Evolutionary conservation across 495 filamentous ascomycete genomes (phyloP).

Genomic region (Aspergillus biplanus): DNA sequence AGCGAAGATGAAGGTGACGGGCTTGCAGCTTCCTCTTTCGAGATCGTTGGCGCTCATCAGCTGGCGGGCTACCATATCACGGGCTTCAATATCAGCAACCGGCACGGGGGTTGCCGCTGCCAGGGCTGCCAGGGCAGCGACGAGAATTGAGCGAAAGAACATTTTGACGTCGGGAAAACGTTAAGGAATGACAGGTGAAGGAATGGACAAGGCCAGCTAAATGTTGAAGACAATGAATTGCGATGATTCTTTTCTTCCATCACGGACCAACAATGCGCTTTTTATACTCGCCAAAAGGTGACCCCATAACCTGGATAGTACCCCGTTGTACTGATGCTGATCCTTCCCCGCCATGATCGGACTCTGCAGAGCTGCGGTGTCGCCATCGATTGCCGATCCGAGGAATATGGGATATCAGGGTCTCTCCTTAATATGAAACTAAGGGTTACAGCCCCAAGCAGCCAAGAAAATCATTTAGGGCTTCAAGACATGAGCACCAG

Average conservation of each 20-base stretch:
- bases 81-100: constrained; percentile 5
- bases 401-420: background rate
- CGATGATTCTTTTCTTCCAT: background rate
- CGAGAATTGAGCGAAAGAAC: constrained; percentile 16
- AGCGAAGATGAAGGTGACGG: constrained; percentile 55
- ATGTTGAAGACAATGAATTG: background rate
- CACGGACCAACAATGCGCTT: background rate
- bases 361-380: background rate
- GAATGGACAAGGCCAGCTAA: background rate
- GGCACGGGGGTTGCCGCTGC: constrained; percentile 22
- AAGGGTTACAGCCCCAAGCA: background rate
- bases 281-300: background rate
- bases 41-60: constrained; percentile 40
- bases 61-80: constrained; percentile 14
- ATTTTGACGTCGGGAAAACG: constrained; percentile 7
- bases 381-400: background rate
- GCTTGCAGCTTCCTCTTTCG: constrained; percentile 41
- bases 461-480: background rate
- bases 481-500: background rate
- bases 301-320: too few relatives aligned
- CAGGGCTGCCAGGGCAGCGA: constrained; percentile 21
- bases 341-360: background rate
- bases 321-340: background rate
- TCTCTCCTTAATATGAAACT: background rate
- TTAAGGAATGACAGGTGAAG: background rate